Evolutionary conservation across 257 asterid genomes (phyloP).

Genomic region (Solanum rostratum): DNA sequence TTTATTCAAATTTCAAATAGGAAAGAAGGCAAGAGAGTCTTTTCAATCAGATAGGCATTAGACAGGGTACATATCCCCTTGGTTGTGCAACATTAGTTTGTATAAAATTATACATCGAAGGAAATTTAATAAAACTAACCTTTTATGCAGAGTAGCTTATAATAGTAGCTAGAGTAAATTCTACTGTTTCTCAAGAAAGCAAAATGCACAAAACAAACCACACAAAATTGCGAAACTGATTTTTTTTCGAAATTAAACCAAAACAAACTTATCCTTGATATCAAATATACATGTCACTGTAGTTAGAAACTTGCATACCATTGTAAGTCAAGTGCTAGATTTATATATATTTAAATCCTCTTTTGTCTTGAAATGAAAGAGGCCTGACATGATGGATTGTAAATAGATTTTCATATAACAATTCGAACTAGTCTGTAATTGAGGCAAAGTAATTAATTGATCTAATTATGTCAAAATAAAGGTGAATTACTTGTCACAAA

Average conservation of each 20-base stretch:
- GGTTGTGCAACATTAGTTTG: too few relatives aligned
- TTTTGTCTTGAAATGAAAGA: not conserved
- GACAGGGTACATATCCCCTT: not conserved
- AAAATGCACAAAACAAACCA: too few relatives aligned
- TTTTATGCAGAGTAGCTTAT: not conserved
- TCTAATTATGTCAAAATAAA: not conserved
- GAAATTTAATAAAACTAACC: not conserved
- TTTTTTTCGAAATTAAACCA: too few relatives aligned
- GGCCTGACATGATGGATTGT: not conserved
- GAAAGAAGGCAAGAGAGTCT: not conserved
- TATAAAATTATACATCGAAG: not conserved
- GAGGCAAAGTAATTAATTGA: not conserved
- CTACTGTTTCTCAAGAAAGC: too few relatives aligned
- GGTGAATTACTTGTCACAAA: constrained; percentile 71
- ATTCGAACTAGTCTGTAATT: not conserved
- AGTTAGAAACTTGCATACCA: too few relatives aligned
- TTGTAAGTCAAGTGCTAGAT: too few relatives aligned
- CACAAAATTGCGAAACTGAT: too few relatives aligned
- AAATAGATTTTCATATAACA: not conserved
- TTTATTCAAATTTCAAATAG: too few relatives aligned
- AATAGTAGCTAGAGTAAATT: too few relatives aligned
- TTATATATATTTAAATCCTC: too few relatives aligned
- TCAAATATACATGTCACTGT: too few relatives aligned
- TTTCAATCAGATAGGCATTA: not conserved
- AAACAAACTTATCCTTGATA: too few relatives aligned